Evolutionary conservation across 2,329 filamentous ascomycete species (phyloP), one percentile per base, ranked within the genome.

Genomic region (Aspergillus hortae): DNA sequence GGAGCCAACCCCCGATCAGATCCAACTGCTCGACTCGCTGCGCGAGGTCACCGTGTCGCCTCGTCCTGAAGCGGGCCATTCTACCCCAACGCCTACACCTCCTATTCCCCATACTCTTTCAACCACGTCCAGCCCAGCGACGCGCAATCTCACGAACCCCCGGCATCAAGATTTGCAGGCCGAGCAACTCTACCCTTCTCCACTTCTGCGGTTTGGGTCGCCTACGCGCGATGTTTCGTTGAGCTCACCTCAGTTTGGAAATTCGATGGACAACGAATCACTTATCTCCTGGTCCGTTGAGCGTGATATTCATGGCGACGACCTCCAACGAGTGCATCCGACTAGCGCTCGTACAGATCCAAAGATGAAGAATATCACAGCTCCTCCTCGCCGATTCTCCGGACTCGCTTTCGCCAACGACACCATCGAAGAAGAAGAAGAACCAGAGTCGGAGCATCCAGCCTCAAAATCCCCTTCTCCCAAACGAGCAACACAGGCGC

Each of bases 241-340:
- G 19, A 64, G 58, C 48, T 60, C 55, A 52, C 57, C 30, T 47
- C 60, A 46, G 33, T 61, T 56, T 15, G 49, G 61, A 41, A 62
- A 56, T 49, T 65, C 56, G 2, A 48, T 67, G 9, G 69, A 71
- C 46, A 68, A 68, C 41, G 62, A 65, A 11, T 72, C 69, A 1
- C 59, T 63, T 10, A 53, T 66, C 2, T 72, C 69, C 2, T 73
- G 63, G 59, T 59, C 56, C 15, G 49, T 72, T 12, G 70, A 73
- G 33, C 67, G 70, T 15, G 64, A 70, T 42, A 60, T 72, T 40
- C 65, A 72, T 30, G 62, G 67, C 10, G 69, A 71, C 51, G 56
- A 69, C 23, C 44, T 73, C 9, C 66, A 67, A 57, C 62, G 69
- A 35, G 68, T 65, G n/a, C 60, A 63, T 25, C 61, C 64, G 17